These are phyloP conservation scores for Bryum argenteum DNA, from an alignment of 225 moss, liverwort and hornwort genomes.

Conservation along the genomic window DNA sequence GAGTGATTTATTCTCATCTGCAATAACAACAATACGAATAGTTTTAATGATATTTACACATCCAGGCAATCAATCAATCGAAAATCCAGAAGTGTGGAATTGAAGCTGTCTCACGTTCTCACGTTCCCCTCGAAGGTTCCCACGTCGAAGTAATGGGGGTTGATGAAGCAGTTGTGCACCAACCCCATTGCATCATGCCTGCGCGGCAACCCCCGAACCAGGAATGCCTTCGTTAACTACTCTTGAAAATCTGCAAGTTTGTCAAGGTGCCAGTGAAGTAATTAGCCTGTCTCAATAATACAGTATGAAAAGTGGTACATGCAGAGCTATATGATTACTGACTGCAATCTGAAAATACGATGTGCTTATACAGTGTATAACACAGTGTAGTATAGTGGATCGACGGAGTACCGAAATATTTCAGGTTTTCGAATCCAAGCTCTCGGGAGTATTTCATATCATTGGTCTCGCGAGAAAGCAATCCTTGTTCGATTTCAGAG, in stretches of 20 bases:
- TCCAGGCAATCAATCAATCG: slow-evolving; percentile 1
- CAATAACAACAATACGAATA: background rate
- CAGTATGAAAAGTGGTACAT: slow-evolving; percentile 20
- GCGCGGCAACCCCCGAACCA: background rate
- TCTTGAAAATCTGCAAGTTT: background rate
- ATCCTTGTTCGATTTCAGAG: slow-evolving; percentile 7
- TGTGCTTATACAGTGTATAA: too few relatives aligned
- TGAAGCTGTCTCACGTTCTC: slow-evolving; percentile 27
- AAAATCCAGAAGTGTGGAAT: background rate
- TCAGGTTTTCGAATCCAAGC: background rate
- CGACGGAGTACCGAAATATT: background rate
- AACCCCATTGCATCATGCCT: background rate
- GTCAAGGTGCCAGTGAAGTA: slow-evolving; percentile 14
- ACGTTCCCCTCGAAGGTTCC: slow-evolving; percentile 24
- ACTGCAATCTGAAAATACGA: slow-evolving; percentile 1
- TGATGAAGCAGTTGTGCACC: slow-evolving; percentile 21
- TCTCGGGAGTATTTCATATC: background rate
- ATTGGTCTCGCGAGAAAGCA: slow-evolving; percentile 2
- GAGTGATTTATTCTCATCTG: slow-evolving; percentile 5
- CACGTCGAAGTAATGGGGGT: background rate
- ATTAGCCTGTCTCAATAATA: slow-evolving; percentile 25
- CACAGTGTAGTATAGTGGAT: background rate
- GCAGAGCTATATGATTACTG: slow-evolving; percentile 21
- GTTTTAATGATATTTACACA: background rate
- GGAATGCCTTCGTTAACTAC: background rate